phyloP scores from a whole-genome alignment of 192 early-diverging fungal species.

The Neocallimastix lanati region DNA sequence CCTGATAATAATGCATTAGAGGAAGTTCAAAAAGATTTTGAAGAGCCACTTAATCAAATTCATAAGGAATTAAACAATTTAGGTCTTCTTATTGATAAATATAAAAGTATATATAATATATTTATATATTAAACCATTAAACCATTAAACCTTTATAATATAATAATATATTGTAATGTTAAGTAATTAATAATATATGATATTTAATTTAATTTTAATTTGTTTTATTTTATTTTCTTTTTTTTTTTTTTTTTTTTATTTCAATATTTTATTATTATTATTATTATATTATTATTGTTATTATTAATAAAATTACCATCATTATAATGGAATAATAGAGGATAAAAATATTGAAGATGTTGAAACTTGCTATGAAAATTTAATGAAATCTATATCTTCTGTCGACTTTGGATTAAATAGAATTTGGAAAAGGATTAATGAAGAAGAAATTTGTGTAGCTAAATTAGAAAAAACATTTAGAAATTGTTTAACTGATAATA shows the following conservation, averaged over 20 bases:
- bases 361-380: not conserved
- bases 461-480: not conserved
- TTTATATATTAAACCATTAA: too few relatives aligned
- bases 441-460: not conserved
- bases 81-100: not conserved
- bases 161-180: too few relatives aligned
- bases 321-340: too few relatives aligned
- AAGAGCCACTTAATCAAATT: not conserved
- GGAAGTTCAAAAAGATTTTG: not conserved
- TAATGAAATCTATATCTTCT: not conserved
- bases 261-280: too few relatives aligned
- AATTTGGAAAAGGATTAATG: not conserved
- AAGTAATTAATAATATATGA: too few relatives aligned
- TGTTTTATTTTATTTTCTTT: too few relatives aligned
- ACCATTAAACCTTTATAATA: too few relatives aligned
- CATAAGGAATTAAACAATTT: not conserved
- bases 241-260: too few relatives aligned
- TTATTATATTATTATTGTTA: too few relatives aligned
- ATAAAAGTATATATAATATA: not conserved
- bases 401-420: not conserved
- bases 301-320: too few relatives aligned
- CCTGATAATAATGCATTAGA: not conserved
- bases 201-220: too few relatives aligned
- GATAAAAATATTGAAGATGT: not conserved
- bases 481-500: not conserved